These are phyloP conservation scores for Arthroderma sp. DNA, from an alignment of 2,329 filamentous ascomycete genomes.

Conservation along the genomic window DNA sequence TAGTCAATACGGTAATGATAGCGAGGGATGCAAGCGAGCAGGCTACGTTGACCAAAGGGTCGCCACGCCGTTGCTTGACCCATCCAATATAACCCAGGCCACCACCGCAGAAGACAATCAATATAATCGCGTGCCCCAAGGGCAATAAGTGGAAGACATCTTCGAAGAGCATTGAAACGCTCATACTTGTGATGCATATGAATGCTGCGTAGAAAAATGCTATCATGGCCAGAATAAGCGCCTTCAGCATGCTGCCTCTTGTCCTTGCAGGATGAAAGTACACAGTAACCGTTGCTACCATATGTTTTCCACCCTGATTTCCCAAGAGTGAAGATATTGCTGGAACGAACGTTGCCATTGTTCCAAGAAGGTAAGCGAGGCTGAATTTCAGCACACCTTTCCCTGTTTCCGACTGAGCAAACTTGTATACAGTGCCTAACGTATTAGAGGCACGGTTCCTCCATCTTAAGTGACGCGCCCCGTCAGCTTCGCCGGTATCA, in stretches of 20 bases:
- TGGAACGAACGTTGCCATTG: slow-evolving; percentile 70
- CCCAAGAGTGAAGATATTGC: slow-evolving; percentile 62
- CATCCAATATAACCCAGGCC: slow-evolving; percentile 79
- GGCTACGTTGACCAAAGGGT: slow-evolving; percentile 69
- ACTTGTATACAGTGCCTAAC: slow-evolving; percentile 39
- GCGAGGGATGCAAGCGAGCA: slow-evolving; percentile 78
- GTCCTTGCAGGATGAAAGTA: slow-evolving; percentile 88
- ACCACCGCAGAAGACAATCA: slow-evolving; percentile 73
- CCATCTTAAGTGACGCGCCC: slow-evolving; percentile 11
- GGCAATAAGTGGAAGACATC: slow-evolving; percentile 51
- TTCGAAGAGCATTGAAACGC: slow-evolving; percentile 67
- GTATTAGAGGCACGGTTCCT: slow-evolving; percentile 21
- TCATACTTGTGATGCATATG: slow-evolving; percentile 75
- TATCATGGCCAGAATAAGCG: slow-evolving; percentile 58
- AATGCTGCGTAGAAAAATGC: slow-evolving; percentile 68
- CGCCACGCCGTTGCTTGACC: slow-evolving; percentile 67
- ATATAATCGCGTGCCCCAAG: slow-evolving; percentile 64
- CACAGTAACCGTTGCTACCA: slow-evolving; percentile 84
- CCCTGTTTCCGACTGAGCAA: slow-evolving; percentile 58
- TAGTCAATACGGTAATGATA: slow-evolving; percentile 79
- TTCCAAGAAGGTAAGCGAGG: slow-evolving; percentile 75
- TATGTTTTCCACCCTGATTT: slow-evolving; percentile 78
- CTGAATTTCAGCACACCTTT: slow-evolving; percentile 81
- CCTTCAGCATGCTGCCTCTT: slow-evolving; percentile 80
- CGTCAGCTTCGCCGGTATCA: slow-evolving; percentile 5